Evolutionary conservation across 805 yeast species (phyloP).

Genomic region (Maudiozyma pseudohumilis): DNA sequence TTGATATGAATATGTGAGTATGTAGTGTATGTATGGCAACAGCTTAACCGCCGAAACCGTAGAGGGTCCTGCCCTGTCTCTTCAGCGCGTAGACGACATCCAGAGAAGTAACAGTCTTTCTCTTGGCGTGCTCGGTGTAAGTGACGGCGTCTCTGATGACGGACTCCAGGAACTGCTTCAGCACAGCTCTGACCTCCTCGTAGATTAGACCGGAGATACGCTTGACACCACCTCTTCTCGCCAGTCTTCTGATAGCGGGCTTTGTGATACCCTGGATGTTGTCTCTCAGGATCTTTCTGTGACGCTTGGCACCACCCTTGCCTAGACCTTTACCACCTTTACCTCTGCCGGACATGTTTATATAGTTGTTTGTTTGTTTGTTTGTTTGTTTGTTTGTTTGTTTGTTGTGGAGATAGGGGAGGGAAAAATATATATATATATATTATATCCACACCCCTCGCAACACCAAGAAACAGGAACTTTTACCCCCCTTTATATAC

Average conservation of each 20-base stretch:
- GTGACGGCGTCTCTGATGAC: conserved; percentile 99
- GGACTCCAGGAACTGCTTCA: conserved; percentile 90
- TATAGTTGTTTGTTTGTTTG: conserved; percentile 7
- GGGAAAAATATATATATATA: too few species aligned
- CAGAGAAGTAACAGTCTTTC: conserved; percentile 98
- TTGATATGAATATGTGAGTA: too few species aligned
- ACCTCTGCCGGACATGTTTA: conserved; percentile 92
- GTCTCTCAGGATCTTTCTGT: conserved; percentile 98
- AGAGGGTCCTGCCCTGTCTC: conserved; percentile 99
- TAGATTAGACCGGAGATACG: conserved; percentile 98
- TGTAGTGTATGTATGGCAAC: too few species aligned
- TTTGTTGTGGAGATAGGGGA: not conserved
- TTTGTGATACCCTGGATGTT: conserved; percentile 99
- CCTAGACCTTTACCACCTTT: conserved; percentile 99
- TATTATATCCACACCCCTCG: too few species aligned
- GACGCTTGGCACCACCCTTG: conserved; percentile 99
- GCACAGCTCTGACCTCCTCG: conserved; percentile 97
- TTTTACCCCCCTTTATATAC: too few species aligned
- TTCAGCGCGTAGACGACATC: conserved; percentile 98
- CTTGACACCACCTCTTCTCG: conserved; percentile 99
- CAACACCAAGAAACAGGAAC: too few species aligned
- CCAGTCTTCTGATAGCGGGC: conserved; percentile 99
- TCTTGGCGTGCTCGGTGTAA: conserved; percentile 99
- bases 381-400: conserved; percentile 7
- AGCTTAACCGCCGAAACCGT: conserved; percentile 98